These are phyloP conservation scores for Tillandsia fasciculata DNA, from an alignment of 176 grass and related monocot species.

Conservation along the genomic window DNA sequence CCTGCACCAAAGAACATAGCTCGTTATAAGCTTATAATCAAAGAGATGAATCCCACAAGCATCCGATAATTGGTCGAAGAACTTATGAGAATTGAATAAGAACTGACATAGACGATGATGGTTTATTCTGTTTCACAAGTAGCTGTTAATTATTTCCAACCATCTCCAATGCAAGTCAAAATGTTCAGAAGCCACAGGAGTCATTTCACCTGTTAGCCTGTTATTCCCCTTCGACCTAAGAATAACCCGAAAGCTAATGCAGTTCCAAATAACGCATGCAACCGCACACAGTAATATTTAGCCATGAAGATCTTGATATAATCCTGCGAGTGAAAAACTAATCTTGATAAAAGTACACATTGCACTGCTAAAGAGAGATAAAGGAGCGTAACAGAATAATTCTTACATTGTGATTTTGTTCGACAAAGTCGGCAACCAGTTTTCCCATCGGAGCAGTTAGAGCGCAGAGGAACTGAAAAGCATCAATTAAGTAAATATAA, in stretches of 20 bases:
- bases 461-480: constrained; percentile 43
- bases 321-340: constrained; percentile 43
- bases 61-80: no score
- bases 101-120: no score
- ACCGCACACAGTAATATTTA: constrained; percentile 82
- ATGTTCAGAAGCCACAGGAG: neutral
- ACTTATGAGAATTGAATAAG: no score
- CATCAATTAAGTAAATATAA: neutral
- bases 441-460: constrained; percentile 58
- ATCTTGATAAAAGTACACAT: constrained; percentile 10
- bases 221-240: constrained; percentile 40
- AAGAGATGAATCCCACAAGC: no score
- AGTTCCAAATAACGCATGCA: constrained; percentile 70
- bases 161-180: neutral
- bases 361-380: neutral
- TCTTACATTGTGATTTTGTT: constrained; percentile 59
- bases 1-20: no score
- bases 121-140: no score
- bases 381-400: neutral
- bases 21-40: no score
- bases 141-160: neutral
- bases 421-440: constrained; percentile 52
- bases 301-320: constrained; percentile 87
- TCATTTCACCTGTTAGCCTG: neutral
- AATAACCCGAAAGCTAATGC: constrained; percentile 65